These are phyloP conservation scores for Ceratocystis papillata DNA, from an alignment of 2,329 filamentous ascomycete species.

Conservation along the genomic window DNA sequence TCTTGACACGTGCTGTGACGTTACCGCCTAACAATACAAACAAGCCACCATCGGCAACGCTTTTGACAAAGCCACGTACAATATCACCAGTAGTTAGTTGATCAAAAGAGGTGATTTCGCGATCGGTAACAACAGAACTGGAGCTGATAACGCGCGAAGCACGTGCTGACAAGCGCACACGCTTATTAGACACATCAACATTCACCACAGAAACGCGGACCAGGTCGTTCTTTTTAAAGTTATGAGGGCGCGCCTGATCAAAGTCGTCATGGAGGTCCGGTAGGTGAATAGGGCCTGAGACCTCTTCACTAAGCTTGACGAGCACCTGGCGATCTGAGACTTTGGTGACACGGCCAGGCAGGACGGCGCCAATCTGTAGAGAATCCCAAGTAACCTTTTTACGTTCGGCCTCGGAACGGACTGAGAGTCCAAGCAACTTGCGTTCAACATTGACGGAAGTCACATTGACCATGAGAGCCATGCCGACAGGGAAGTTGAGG, in stretches of 20 bases:
- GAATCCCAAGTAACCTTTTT: constrained; percentile 54
- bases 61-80: constrained; percentile 83
- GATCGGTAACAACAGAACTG: constrained; percentile 66
- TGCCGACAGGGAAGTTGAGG: constrained; percentile 79
- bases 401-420: constrained; percentile 26
- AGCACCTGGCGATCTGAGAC: constrained; percentile 72
- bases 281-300: constrained; percentile 71
- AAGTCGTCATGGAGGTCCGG: constrained; percentile 83
- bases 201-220: constrained; percentile 76
- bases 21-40: constrained; percentile 76
- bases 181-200: constrained; percentile 75
- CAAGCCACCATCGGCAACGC: constrained; percentile 76
- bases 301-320: constrained; percentile 68
- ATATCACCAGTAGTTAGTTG: constrained; percentile 68
- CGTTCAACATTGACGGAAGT: constrained; percentile 60
- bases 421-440: constrained; percentile 70
- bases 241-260: constrained; percentile 61
- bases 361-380: constrained; percentile 65
- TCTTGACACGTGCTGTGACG: constrained; percentile 70
- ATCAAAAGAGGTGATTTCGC: constrained; percentile 59
- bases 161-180: constrained; percentile 66
- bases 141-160: constrained; percentile 75
- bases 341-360: constrained; percentile 77
- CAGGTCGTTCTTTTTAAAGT: constrained; percentile 73
- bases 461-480: constrained; percentile 70